Evolutionary conservation across 2,329 filamentous ascomycete genomes (phyloP), one percentile per base, ranked within the genome.

Genomic region (Pleurostoma richardsiae): DNA sequence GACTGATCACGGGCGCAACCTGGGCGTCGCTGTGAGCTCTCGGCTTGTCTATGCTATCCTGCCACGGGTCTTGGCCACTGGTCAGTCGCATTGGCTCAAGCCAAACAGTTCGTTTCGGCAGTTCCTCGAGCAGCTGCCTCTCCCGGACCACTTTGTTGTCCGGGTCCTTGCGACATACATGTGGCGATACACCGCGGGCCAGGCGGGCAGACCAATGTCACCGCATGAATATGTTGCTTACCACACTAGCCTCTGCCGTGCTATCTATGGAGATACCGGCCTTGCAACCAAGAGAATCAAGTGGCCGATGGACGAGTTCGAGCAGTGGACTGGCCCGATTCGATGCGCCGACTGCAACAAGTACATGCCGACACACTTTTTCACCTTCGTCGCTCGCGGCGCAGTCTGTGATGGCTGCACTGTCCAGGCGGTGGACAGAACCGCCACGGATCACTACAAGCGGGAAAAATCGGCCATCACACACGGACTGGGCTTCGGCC

Each of bases 81-180:
- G 51, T 2, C 52, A 55, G 26, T 27, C 47, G 5, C 36, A 31
- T 1, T 48, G 50, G 4, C 46, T 41, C 2, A 59, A 57, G 27
- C 59, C 59, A 1, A 45, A 59, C 3, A 40, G 59, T 1, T 54
- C 56, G 2, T 52, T 55, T 0, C 53, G 59, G 10, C 36, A 42
- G 3, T 43, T 46, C 42, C 4, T 30, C 26, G 19, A 26, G 29
- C 28, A 31, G 44, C 10, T 41, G 31, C 30, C 41, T 28, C 41
- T 46, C 29, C 55, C 56, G 5, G 51, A 53, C 19, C 51, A 56
- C 40, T 59, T 36, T 36, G 33, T 36, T 36, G 8, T n/a, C 8
- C 33, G 33, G n/a, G 33, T 36, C n/a, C 33, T 36, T n/a, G n/a
- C 19, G 19, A 19, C 19, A 19, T 19, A 19, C 19, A 19, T 19